phyloP scores from a whole-genome alignment of 2,329 filamentous ascomycete genomes.

The Colletotrichum sp. region DNA sequence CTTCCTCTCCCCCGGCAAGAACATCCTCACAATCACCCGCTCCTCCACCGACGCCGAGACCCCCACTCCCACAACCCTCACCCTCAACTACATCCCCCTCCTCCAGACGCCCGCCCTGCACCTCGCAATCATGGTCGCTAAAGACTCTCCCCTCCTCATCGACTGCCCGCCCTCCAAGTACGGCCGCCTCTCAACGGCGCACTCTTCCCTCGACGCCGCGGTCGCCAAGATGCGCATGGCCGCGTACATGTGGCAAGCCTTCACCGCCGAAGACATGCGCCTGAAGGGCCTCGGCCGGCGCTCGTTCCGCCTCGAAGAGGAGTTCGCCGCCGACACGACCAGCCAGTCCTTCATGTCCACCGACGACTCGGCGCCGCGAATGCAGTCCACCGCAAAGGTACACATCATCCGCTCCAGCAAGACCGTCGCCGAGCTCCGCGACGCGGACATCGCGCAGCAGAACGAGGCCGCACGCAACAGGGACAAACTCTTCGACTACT shows the following conservation, averaged over 20 bases:
- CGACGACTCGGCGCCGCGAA: background rate
- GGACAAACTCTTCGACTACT: slow-evolving; percentile 53
- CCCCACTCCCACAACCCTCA: background rate
- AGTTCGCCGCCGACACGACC: slow-evolving; percentile 72
- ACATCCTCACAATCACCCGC: background rate
- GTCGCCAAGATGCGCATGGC: slow-evolving; percentile 75
- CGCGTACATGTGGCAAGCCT: slow-evolving; percentile 79
- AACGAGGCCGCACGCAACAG: slow-evolving; percentile 59
- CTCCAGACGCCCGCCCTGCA: slow-evolving; percentile 68
- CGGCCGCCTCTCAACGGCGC: slow-evolving; percentile 55
- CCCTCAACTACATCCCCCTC: slow-evolving; percentile 57
- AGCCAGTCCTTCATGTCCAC: slow-evolving; percentile 37
- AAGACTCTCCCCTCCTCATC: slow-evolving; percentile 71
- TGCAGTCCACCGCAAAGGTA: slow-evolving; percentile 58
- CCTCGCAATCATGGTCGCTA: slow-evolving; percentile 71
- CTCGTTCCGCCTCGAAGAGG: slow-evolving; percentile 76
- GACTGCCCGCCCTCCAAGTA: slow-evolving; percentile 69
- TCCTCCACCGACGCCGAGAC: too few relatives aligned
- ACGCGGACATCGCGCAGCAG: slow-evolving; percentile 70
- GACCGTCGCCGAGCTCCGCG: slow-evolving; percentile 69
- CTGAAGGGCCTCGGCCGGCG: slow-evolving; percentile 70
- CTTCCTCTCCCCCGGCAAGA: slow-evolving; percentile 4
- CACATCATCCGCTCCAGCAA: slow-evolving; percentile 70
- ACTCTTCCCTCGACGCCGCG: slow-evolving; percentile 62
- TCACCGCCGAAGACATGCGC: slow-evolving; percentile 77